Evolutionary conservation across 768 basidiomycete species (phyloP), one percentile per base, ranked within the genome.

Genomic region (Ramaria sp.): DNA sequence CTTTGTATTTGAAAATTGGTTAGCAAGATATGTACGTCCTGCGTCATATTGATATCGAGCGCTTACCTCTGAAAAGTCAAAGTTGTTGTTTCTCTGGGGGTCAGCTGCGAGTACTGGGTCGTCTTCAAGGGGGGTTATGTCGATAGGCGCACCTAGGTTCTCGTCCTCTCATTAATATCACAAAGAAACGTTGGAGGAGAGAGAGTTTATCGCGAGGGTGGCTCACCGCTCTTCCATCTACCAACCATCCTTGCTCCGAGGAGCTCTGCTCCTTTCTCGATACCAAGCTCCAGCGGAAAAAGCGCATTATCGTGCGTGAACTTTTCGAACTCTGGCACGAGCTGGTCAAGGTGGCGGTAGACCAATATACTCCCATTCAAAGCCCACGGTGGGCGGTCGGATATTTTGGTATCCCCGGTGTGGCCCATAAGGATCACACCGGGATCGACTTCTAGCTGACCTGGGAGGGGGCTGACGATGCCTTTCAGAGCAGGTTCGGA

Each of bases 281-380:
- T 51, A 2, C 62, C 57, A 16, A 62, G 59, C 1, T 54, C 62
- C n/a, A 56, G 32, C 16, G 53, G 49, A n/a, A 56, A 24, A 44
- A 63, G 51, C 3, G 65, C 58, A 55, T 63, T 62, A 20, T 57
- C 47, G 28, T 50, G 48, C 43, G 61, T 48, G 59, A 64, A 70
- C 38, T 56, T 44, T 56, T 69, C 56, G 58, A 69, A 67, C 56
- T 70, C 68, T 16, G 68, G 68, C 12, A 70, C 68, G 30, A 65
- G 57, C 55, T 69, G 67, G 53, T 62, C 47, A 22, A 70, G 60
- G 49, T 75, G 71, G 36, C 77, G 70, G 68, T 77, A 78, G 5
- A 67, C 73, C 28, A 78, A 67, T 66, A 78, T 78, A 38, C 76
- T 75, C 16, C 77, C 78, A 55, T 78, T 74, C 18, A 66, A 67